Evolutionary conservation across 352 stramenopile species (phyloP).

Genomic region (Phytopythium litorale): DNA sequence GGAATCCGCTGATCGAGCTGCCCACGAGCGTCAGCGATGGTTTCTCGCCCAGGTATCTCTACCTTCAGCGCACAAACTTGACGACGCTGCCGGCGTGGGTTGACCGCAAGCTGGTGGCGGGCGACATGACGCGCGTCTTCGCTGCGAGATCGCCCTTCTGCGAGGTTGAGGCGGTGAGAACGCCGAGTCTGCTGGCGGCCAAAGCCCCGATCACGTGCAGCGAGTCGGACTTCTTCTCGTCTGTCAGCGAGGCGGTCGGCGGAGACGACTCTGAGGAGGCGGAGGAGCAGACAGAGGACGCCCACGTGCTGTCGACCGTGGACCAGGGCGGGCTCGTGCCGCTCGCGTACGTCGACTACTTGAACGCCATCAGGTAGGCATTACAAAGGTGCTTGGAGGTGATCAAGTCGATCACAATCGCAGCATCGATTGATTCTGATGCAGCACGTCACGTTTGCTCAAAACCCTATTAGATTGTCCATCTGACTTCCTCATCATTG

Average conservation of each 20-base stretch:
- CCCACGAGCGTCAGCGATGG: not conserved
- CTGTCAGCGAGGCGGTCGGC: not conserved
- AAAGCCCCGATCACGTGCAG: not conserved
- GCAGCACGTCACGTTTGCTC: no score
- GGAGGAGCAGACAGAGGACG: not conserved
- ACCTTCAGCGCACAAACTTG: not conserved
- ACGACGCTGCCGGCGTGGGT: not conserved
- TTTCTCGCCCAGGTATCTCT: not conserved
- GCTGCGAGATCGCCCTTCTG: constrained; percentile 1
- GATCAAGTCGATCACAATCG: no score
- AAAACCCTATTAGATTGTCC: no score
- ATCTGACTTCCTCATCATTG: no score
- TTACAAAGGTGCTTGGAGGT: no score
- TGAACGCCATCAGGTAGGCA: not conserved
- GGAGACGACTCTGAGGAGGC: not conserved
- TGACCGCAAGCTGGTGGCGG: not conserved
- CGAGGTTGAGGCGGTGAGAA: not conserved
- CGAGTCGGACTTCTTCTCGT: not conserved
- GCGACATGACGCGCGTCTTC: not conserved
- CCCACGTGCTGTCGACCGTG: not conserved
- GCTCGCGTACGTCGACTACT: constrained; percentile 1
- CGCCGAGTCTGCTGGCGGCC: not conserved
- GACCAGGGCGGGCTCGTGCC: constrained; percentile 1
- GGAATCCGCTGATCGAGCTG: not conserved
- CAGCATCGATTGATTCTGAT: no score